phyloP scores from a whole-genome alignment of 768 basidiomycete species.

The Botryobasidium botryosum region DNA sequence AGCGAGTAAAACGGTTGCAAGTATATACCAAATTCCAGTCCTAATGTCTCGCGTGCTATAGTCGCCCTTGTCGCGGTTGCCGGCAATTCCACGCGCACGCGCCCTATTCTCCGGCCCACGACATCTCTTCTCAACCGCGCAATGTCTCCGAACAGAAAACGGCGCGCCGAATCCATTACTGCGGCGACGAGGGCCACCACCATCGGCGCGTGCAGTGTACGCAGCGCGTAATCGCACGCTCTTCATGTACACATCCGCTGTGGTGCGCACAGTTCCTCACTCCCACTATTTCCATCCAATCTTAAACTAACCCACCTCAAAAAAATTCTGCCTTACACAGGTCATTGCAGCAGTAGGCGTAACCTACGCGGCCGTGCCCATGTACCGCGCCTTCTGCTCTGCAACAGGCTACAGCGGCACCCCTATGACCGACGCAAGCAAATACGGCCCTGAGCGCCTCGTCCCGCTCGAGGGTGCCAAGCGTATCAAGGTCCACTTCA shows the following conservation, averaged over 20 bases:
- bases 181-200: no score
- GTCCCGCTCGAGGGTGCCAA: conserved; percentile 50
- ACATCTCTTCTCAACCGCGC: no score
- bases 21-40: no score
- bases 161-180: no score
- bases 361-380: conserved; percentile 93
- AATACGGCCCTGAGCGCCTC: conserved; percentile 71
- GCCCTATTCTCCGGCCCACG: no score
- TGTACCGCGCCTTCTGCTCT: conserved; percentile 96
- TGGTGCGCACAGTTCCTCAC: conserved; percentile 31
- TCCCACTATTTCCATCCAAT: neutral
- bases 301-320: neutral
- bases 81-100: no score
- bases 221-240: conserved; percentile 42
- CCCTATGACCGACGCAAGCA: conserved; percentile 73
- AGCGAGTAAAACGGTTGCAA: no score
- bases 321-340: conserved; percentile 24
- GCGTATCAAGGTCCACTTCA: conserved; percentile 89
- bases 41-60: no score
- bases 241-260: conserved; percentile 71
- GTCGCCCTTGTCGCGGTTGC: no score
- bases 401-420: conserved; percentile 95
- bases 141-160: no score
- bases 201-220: conserved; percentile 2
- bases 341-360: conserved; percentile 63